Evolutionary conservation across 306 rosid species (phyloP).

Genomic region (Gastrolobium bilobum): DNA sequence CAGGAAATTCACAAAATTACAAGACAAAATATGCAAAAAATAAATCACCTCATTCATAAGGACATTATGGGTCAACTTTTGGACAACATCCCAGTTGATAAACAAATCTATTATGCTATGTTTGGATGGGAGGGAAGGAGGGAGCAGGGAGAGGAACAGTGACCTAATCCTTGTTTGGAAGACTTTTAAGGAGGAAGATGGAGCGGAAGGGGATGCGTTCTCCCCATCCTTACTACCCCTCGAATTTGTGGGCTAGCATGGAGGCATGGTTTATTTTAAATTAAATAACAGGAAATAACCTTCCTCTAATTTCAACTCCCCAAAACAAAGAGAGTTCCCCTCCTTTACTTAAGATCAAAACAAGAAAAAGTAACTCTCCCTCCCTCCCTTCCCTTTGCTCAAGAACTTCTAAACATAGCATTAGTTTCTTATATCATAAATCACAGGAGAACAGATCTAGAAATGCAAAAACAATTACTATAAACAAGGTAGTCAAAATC

Average conservation of each 20-base stretch:
- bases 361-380: neutral
- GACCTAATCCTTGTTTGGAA: slow-evolving; percentile 8
- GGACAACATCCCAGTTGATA: slow-evolving; percentile 9
- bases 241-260: neutral
- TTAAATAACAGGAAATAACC: slow-evolving; percentile 29
- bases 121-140: slow-evolving; percentile 21
- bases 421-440: slow-evolving; percentile 6
- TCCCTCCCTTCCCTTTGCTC: slow-evolving; percentile 5
- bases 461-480: neutral
- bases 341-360: slow-evolving; percentile 17
- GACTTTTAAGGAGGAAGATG: slow-evolving; percentile 1
- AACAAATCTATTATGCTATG: slow-evolving; percentile 11
- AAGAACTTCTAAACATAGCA: slow-evolving; percentile 37
- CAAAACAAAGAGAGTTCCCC: slow-evolving; percentile 19
- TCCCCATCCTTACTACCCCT: neutral
- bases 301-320: slow-evolving; percentile 22
- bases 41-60: slow-evolving; percentile 31
- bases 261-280: neutral
- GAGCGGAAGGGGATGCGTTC: neutral
- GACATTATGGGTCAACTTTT: neutral
- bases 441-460: slow-evolving; percentile 19
- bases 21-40: slow-evolving; percentile 34
- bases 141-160: slow-evolving; percentile 10
- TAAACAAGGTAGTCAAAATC: no score
- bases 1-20: slow-evolving; percentile 11